A percentile compares a stretch with the other conserved stretches of the same genome.
phyloP scores from a whole-genome alignment of 2,329 filamentous ascomycete species.

The Remersonia thermophila region DNA sequence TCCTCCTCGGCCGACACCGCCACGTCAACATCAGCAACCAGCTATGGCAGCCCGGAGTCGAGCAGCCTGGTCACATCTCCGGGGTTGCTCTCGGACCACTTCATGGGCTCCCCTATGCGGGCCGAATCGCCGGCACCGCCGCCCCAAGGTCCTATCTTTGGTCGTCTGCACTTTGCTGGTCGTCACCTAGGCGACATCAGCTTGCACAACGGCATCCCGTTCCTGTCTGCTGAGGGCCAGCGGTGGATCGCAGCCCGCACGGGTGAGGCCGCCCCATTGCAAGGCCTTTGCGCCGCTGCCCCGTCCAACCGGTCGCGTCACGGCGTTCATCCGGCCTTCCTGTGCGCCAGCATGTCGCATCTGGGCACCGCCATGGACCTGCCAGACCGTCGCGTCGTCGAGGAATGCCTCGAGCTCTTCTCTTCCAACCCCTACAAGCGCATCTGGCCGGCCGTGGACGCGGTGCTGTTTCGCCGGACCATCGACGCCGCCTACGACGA shows the following conservation, averaged over 20 bases:
- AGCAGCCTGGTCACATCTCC: not conserved
- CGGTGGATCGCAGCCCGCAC: slow-evolving; percentile 36
- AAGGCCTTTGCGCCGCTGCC: slow-evolving; percentile 13
- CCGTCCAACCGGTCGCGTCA: not conserved
- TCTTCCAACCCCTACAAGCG: slow-evolving; percentile 26
- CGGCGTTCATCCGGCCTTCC: slow-evolving; percentile 7
- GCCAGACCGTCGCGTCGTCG: slow-evolving; percentile 21
- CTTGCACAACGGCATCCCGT: slow-evolving; percentile 35
- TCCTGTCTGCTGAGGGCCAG: slow-evolving; percentile 34
- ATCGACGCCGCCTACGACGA: slow-evolving; percentile 32
- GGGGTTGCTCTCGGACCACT: slow-evolving; percentile 3
- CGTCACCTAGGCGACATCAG: slow-evolving; percentile 34
- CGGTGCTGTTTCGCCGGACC: slow-evolving; percentile 32
- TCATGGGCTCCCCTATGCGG: slow-evolving; percentile 1
- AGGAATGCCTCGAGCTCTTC: slow-evolving; percentile 23
- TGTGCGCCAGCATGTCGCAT: slow-evolving; percentile 2
- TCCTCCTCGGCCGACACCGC: slow-evolving; percentile 1
- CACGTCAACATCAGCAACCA: not conserved
- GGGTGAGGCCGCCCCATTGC: slow-evolving; percentile 25
- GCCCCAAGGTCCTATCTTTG: slow-evolving; percentile 12
- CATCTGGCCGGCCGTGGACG: slow-evolving; percentile 38
- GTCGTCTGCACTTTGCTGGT: slow-evolving; percentile 35
- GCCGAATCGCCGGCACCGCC: slow-evolving; percentile 2
- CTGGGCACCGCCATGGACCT: slow-evolving; percentile 15
- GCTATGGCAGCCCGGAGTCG: slow-evolving; percentile 1